Evolutionary conservation across 2,329 filamentous ascomycete species (phyloP), one percentile per base, ranked within the genome.

Genomic region (Aureobasidium uvarum): DNA sequence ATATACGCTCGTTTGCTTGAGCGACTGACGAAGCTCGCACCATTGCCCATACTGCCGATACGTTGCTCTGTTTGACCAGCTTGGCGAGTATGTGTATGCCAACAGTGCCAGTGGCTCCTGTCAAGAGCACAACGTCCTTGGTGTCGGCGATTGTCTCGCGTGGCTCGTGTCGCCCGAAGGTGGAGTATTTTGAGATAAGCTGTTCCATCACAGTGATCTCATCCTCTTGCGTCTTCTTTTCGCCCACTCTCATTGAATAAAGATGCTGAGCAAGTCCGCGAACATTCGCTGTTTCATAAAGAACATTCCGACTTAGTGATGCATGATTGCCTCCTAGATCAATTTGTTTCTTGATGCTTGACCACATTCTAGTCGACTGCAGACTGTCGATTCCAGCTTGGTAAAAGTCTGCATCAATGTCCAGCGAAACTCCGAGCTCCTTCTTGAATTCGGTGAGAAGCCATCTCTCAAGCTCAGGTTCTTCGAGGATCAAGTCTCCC

Each of bases 71-170:
- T 11, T 48, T 66, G 25, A 75, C 60, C 48, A 79, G 68, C 39
- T 77, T 73, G 1, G 74, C 69, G 1, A 86, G 78, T 1, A 88
- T 76, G 68, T 88, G 86, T 0, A 84, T 80, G 1, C 88, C 88
- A 0, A 90, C 78, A 1, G 86, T 87, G 0, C 88, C 88, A 0
- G 88, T 90, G 0, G 83, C 82, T 1, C 88, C 88, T 0, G 87
- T 90, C 3, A 90, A 68, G 38, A 72, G 46, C 1, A 86, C 74
- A 38, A 73, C 71, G 55, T 69, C 52, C 58, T 70, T 59, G 3
- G 64, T 66, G 13, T 68, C 10, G 5, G 45, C 62, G 33, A 66
- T 46, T 59, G 63, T 28, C 39, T 23, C 18, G 33, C 33, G 4
- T 5, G 71, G 69, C 65, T 71, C 50, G 64, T 74, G 73, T 20